Conservation (phyloP, 2,329 filamentous ascomycete genomes). For the Penicillium frequentans region DNA sequence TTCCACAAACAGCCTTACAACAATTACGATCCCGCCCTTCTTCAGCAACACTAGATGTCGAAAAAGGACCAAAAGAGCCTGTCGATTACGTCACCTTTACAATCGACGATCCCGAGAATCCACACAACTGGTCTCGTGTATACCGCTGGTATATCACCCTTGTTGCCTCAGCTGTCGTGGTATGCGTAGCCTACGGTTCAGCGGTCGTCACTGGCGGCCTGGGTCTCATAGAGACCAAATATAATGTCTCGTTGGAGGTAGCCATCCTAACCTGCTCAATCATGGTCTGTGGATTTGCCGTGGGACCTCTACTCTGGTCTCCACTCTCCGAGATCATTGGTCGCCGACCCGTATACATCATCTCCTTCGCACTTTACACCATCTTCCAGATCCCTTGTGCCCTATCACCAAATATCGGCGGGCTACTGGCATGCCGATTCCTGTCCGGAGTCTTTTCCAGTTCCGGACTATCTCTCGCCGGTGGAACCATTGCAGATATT, state of each 20-base stretch:
- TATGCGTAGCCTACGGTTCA: constrained; percentile 67
- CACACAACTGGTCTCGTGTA: constrained; percentile 74
- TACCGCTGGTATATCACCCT: constrained; percentile 82
- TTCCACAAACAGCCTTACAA: constrained; percentile 17
- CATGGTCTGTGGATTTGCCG: constrained; percentile 75
- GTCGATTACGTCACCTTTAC: constrained; percentile 60
- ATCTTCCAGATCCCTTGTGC: constrained; percentile 40
- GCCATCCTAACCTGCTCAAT: constrained; percentile 68
- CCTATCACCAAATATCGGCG: constrained; percentile 31
- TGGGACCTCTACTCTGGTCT: constrained; percentile 43
- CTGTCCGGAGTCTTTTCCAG: constrained; percentile 33
- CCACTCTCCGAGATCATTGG: constrained; percentile 34
- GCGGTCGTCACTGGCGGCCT: constrained; percentile 76
- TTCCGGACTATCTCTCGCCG: constrained; percentile 29
- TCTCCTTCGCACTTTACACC: constrained; percentile 31
- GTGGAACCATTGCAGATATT: constrained; percentile 54
- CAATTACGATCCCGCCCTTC: constrained; percentile 19
- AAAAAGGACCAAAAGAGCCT: constrained; percentile 24
- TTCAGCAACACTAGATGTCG: constrained; percentile 20
- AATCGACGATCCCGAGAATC: constrained; percentile 68
- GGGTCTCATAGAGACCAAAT: constrained; percentile 59
- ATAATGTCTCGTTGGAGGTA: constrained; percentile 70
- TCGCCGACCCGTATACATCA: constrained; percentile 34
- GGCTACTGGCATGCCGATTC: constrained; percentile 29
- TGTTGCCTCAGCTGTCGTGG: constrained; percentile 71